phyloP scores from a whole-genome alignment of 257 asterid species.

The Apocynum venetum region DNA sequence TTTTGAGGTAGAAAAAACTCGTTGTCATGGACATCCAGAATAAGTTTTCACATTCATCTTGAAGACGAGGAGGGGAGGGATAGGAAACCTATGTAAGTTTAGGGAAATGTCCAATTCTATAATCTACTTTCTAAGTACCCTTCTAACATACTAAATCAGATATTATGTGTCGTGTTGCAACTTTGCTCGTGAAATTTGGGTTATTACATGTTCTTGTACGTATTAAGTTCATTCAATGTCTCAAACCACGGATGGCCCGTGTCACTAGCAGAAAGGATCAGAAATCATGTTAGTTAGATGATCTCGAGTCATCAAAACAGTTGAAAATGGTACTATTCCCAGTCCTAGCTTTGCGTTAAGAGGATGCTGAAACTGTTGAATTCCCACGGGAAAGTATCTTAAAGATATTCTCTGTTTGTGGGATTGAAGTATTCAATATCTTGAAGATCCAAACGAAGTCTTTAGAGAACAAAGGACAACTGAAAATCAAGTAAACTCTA shows the following conservation, averaged over 20 bases:
- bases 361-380: neutral
- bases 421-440: constrained; percentile 35
- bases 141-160: neutral
- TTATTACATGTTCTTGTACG: neutral
- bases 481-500: neutral
- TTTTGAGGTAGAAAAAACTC: neutral
- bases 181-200: neutral
- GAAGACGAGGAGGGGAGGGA: neutral
- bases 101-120: neutral
- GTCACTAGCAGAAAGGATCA: neutral
- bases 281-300: constrained; percentile 5
- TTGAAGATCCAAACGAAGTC: constrained; percentile 17
- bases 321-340: neutral
- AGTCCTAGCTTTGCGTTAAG: neutral
- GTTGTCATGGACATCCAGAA: neutral
- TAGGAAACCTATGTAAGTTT: neutral
- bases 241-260: neutral
- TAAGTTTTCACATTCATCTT: neutral
- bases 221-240: neutral
- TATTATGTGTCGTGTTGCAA: neutral
- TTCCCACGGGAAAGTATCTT: neutral
- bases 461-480: neutral
- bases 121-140: neutral
- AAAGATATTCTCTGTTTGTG: neutral
- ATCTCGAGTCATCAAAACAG: neutral